Evolutionary conservation across 768 basidiomycete species (phyloP).

Genomic region (Pleurotus ostreatus): DNA sequence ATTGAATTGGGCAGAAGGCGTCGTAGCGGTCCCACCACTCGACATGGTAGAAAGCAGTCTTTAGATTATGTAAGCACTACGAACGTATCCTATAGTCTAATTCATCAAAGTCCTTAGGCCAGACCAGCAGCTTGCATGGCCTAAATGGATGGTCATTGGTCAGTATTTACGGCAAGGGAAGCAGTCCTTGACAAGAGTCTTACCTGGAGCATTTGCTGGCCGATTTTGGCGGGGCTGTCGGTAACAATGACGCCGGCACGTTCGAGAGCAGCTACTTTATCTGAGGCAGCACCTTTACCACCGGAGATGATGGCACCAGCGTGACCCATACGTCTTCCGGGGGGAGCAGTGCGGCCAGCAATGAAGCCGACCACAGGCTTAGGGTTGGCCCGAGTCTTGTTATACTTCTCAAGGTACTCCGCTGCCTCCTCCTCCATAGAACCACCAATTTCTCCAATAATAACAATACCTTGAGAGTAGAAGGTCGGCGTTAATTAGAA

Average conservation of each 20-base stretch:
- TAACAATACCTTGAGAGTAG: conserved; percentile 70
- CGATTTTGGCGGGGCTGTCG: conserved; percentile 94
- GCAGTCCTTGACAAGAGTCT: background rate
- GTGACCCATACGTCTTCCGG: conserved; percentile 97
- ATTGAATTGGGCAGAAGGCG: conserved; percentile 39
- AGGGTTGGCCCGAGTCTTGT: conserved; percentile 79
- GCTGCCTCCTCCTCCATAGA: conserved; percentile 99
- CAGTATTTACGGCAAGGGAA: too few relatives aligned
- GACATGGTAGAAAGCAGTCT: conserved; percentile 5
- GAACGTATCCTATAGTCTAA: conserved; percentile 13
- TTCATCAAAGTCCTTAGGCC: conserved; percentile 20
- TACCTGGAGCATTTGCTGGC: conserved; percentile 84
- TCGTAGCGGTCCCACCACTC: conserved; percentile 5
- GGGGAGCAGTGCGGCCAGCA: conserved; percentile 96
- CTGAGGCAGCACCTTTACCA: conserved; percentile 92
- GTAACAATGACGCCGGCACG: conserved; percentile 92
- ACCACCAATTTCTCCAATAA: conserved; percentile 99
- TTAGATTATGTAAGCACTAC: conserved; percentile 24
- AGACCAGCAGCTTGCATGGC: conserved; percentile 76
- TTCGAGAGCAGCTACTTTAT: conserved; percentile 91
- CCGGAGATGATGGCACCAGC: conserved; percentile 98
- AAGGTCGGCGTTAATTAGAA: background rate
- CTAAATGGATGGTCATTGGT: conserved; percentile 29
- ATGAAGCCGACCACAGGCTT: conserved; percentile 99
- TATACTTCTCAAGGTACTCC: conserved; percentile 89